These are phyloP conservation scores for Musa itinerans DNA, from an alignment of 176 grass and related monocot genomes.

Conservation along the genomic window DNA sequence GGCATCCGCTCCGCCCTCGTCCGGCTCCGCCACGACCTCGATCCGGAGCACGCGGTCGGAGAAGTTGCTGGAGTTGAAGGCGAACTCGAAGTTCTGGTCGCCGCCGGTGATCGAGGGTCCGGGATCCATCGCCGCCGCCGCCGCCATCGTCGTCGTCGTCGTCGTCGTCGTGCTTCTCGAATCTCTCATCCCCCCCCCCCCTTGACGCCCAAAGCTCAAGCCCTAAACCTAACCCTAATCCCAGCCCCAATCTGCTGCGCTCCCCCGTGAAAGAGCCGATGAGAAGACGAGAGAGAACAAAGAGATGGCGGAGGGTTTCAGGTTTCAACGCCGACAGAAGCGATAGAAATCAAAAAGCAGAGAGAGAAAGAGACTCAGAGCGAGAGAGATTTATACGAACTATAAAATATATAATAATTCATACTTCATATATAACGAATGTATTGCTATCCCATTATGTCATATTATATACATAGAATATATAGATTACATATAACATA, in stretches of 20 bases:
- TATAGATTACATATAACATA: too few species aligned
- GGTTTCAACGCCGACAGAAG: conserved; percentile 5
- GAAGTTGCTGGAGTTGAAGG: conserved; percentile 17
- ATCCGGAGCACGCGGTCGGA: conserved; percentile 19
- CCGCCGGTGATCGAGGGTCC: not conserved
- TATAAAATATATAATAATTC: too few species aligned
- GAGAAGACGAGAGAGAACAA: not conserved
- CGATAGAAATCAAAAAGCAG: not conserved
- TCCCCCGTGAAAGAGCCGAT: not conserved
- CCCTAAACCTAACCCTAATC: not conserved
- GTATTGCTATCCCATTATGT: too few species aligned
- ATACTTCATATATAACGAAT: too few species aligned
- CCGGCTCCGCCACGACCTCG: conserved; percentile 8
- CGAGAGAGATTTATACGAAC: too few species aligned
- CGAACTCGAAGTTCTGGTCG: conserved; percentile 17
- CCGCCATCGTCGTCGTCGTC: not conserved
- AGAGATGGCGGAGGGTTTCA: not conserved
- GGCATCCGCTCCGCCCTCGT: not conserved
- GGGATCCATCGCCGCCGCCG: not conserved
- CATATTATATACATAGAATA: too few species aligned
- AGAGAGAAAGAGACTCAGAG: not conserved
- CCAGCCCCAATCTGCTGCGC: not conserved
- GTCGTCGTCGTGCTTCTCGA: not conserved
- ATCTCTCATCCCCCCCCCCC: not conserved
- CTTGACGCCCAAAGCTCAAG: not conserved